Conservation (phyloP, 2,329 filamentous ascomycete species). For the Eutypa lata region DNA sequence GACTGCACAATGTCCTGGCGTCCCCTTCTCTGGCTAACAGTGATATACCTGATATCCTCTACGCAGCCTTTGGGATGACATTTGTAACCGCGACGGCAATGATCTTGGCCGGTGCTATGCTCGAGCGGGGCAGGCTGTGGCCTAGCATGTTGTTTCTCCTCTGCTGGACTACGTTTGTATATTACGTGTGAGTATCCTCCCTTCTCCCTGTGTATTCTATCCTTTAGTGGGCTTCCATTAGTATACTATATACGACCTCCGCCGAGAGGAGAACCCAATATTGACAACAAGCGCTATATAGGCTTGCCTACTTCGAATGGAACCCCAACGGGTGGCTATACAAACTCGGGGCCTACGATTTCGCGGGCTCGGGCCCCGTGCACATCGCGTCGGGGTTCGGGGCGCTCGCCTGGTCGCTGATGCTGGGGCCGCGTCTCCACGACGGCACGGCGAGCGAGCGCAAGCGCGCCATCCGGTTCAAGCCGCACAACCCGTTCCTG, state of each 20-base stretch:
- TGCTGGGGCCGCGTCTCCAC: slow-evolving; percentile 54
- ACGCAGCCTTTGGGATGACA: slow-evolving; percentile 34
- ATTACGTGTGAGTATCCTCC: slow-evolving; percentile 37
- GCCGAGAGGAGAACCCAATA: not conserved
- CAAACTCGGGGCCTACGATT: slow-evolving; percentile 58
- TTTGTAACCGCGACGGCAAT: slow-evolving; percentile 37
- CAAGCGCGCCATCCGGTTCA: slow-evolving; percentile 43
- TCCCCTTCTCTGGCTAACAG: slow-evolving; percentile 34
- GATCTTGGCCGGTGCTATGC: slow-evolving; percentile 37
- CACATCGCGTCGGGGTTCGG: slow-evolving; percentile 62
- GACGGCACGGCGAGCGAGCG: slow-evolving; percentile 29
- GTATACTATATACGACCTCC: not conserved
- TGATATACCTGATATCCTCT: slow-evolving; percentile 35
- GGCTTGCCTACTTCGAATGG: slow-evolving; percentile 66
- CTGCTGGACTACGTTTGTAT: slow-evolving; percentile 63
- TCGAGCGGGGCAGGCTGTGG: slow-evolving; percentile 32
- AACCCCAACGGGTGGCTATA: slow-evolving; percentile 64
- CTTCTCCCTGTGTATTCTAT: slow-evolving; percentile 4
- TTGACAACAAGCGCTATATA: not conserved
- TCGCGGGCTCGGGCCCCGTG: slow-evolving; percentile 61
- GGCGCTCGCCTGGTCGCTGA: slow-evolving; percentile 62
- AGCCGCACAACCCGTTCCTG: slow-evolving; percentile 61
- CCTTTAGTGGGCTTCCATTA: not conserved
- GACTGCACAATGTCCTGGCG: slow-evolving; percentile 33
- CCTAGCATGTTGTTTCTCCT: slow-evolving; percentile 61